A percentile compares a stretch with the other conserved stretches of the same genome.
These are phyloP conservation scores for Phytophthora fragariae DNA, from an alignment of 352 stramenopile species.

Conservation along the genomic window DNA sequence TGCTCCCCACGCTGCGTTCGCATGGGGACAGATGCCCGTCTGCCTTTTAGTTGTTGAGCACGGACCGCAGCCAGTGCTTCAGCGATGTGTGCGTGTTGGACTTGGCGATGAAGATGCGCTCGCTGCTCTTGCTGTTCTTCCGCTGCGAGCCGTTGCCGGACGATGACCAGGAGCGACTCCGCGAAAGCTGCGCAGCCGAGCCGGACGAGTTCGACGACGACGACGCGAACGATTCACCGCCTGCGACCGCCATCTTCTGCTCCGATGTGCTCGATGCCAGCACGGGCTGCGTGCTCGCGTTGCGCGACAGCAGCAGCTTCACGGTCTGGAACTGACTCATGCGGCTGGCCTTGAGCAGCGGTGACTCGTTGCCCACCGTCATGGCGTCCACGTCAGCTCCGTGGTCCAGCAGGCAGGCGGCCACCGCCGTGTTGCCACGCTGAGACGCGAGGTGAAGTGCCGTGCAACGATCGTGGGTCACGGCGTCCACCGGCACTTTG, in stretches of 20 bases:
- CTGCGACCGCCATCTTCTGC: constrained; percentile 32
- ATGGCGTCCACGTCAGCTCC: constrained; percentile 74
- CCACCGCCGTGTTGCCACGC: constrained; percentile 78
- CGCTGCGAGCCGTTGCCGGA: constrained; percentile 32
- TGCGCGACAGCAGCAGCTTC: constrained; percentile 68
- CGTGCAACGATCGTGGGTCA: constrained; percentile 71
- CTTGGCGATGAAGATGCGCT: constrained; percentile 69
- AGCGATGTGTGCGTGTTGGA: constrained; percentile 78
- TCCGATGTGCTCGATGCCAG: constrained; percentile 27
- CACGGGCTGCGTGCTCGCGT: constrained; percentile 46
- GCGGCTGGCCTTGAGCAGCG: constrained; percentile 81
- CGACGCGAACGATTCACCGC: constrained; percentile 37
- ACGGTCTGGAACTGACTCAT: constrained; percentile 86
- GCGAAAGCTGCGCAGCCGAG: constrained; percentile 26
- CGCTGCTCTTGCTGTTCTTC: constrained; percentile 43
- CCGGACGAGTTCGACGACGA: constrained; percentile 26
- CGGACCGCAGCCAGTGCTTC: constrained; percentile 73
- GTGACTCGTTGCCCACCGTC: constrained; percentile 70
- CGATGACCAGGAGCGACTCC: constrained; percentile 42
- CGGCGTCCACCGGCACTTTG: constrained; percentile 57
- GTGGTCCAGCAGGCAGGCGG: constrained; percentile 67
- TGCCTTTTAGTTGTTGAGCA: constrained; percentile 58
- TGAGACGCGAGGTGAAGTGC: constrained; percentile 82
- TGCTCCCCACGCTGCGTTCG: constrained; percentile 29
- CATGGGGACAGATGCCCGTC: constrained; percentile 3